phyloP scores from a whole-genome alignment of 805 yeast species.

The Saccharomycopsis selenospora region DNA sequence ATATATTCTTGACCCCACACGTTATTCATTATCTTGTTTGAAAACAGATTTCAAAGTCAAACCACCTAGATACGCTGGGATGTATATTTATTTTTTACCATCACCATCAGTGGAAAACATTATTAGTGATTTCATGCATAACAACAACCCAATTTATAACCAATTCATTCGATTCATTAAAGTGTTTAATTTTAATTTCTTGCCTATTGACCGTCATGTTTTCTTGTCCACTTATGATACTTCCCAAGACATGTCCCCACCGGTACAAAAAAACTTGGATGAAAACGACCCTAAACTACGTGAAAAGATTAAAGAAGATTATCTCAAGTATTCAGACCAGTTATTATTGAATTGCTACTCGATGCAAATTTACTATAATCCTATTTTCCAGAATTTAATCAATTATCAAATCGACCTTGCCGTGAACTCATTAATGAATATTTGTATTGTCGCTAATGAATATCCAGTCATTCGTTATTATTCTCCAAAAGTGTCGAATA shows the following conservation, averaged over 20 bases:
- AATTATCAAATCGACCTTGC: conserved; percentile 49
- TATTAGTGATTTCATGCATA: conserved; percentile 9
- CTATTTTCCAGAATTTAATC: conserved; percentile 54
- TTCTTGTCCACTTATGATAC: conserved; percentile 57
- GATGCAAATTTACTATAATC: conserved; percentile 66
- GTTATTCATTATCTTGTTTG: conserved; percentile 67
- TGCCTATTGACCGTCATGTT: conserved; percentile 63
- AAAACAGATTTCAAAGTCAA: conserved; percentile 60
- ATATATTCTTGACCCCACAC: conserved; percentile 66
- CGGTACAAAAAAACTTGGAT: conserved; percentile 14
- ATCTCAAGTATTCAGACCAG: conserved; percentile 7
- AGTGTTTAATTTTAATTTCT: conserved; percentile 41
- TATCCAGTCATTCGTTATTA: conserved; percentile 80
- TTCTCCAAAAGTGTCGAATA: conserved; percentile 43
- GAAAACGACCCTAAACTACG: conserved; percentile 14
- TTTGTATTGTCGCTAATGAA: conserved; percentile 78
- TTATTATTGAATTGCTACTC: conserved; percentile 35
- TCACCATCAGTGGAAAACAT: conserved; percentile 33
- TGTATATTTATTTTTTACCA: conserved; percentile 69
- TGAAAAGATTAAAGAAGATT: conserved; percentile 8
- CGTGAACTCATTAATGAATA: conserved; percentile 58
- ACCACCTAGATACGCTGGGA: conserved; percentile 65
- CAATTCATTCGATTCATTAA: conserved; percentile 27
- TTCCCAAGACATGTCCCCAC: conserved; percentile 11
- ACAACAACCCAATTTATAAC: conserved; percentile 25